Percentiles rank a stretch among this genome's conserved stretches.
phyloP scores from a whole-genome alignment of 2,329 filamentous ascomycete genomes.

The Aspergillus sergii region DNA sequence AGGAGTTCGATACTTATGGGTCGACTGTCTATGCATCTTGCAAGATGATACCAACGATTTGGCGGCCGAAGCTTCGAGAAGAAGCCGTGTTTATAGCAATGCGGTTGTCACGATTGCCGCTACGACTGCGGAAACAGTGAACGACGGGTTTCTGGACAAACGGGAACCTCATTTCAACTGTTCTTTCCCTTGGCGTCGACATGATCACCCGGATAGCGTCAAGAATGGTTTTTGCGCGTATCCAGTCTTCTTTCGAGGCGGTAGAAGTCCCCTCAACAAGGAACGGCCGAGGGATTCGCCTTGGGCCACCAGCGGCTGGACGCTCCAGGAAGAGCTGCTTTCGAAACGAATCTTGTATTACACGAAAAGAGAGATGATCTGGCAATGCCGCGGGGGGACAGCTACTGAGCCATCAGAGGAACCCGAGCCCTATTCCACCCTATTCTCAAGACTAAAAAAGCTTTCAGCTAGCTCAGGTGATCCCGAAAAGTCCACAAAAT shows the following conservation, averaged over 20 bases:
- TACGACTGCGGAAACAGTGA: background rate
- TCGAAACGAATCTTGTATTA: background rate
- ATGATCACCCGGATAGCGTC: background rate
- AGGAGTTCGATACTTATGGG: background rate
- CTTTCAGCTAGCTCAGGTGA: background rate
- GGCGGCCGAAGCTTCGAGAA: background rate
- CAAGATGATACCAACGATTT: background rate
- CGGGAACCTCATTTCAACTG: background rate
- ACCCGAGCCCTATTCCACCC: background rate
- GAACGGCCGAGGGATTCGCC: background rate
- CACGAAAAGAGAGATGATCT: background rate
- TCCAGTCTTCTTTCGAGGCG: background rate
- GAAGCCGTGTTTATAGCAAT: background rate
- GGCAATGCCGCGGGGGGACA: background rate
- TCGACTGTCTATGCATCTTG: background rate
- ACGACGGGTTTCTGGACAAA: background rate
- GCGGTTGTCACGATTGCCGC: background rate
- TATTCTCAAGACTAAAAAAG: background rate
- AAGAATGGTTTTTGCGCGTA: background rate
- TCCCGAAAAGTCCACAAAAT: background rate
- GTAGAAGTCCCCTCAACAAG: background rate
- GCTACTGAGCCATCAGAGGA: background rate
- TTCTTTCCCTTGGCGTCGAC: background rate
- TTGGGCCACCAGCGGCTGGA: background rate
- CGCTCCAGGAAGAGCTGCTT: background rate